Conservation (phyloP, 768 basidiomycete genomes). For the Pleurotus eryngii region DNA sequence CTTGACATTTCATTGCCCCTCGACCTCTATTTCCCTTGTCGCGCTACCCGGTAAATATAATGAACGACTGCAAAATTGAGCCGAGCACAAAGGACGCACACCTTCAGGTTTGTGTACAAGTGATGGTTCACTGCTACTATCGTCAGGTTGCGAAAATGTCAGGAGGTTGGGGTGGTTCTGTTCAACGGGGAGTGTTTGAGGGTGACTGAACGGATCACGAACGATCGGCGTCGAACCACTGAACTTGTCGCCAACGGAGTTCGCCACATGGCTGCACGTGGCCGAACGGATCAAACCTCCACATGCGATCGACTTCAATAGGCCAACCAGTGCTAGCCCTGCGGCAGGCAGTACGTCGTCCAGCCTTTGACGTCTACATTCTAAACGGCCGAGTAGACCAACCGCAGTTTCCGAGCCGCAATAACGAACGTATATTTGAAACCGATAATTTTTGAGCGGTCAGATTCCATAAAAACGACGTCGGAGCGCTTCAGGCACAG, state of each 20-base stretch:
- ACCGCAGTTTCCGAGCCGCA: too few relatives aligned
- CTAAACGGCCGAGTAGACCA: too few relatives aligned
- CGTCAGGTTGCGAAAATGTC: not conserved
- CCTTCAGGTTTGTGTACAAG: not conserved
- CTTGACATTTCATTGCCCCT: conserved; percentile 2
- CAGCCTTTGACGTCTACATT: too few relatives aligned
- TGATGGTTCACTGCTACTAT: not conserved
- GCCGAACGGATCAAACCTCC: conserved; percentile 1
- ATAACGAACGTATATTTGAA: too few relatives aligned
- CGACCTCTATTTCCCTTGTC: not conserved
- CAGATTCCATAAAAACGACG: too few relatives aligned
- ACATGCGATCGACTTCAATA: not conserved
- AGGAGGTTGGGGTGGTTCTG: not conserved
- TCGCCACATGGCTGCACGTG: conserved; percentile 2
- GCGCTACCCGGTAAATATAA: not conserved
- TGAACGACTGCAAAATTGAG: too few relatives aligned
- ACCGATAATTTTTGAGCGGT: too few relatives aligned
- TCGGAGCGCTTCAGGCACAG: conserved; percentile 4
- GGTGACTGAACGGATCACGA: conserved; percentile 4
- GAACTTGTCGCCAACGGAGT: too few relatives aligned
- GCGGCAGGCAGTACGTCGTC: too few relatives aligned
- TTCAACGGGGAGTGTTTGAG: not conserved
- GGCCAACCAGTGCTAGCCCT: too few relatives aligned
- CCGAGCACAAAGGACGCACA: not conserved
- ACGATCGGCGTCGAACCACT: not conserved